Conservation (phyloP, 129 eudicot species). For the Sambucus nigra region DNA sequence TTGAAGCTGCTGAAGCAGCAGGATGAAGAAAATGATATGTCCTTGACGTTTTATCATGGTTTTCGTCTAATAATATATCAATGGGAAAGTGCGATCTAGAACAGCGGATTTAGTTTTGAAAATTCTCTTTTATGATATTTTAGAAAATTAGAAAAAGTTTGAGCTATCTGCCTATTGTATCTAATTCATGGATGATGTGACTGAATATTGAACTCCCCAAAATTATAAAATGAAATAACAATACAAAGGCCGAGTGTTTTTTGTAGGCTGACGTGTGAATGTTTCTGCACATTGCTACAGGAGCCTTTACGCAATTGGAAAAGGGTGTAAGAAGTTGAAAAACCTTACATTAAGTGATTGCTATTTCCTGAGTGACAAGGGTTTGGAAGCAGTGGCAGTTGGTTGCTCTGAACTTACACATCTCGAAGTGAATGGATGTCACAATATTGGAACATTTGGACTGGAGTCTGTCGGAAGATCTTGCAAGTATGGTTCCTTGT, state of each 20-base stretch:
- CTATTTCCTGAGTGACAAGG: constrained; percentile 67
- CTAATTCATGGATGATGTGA: background rate
- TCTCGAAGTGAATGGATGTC: constrained; percentile 97
- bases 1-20: too few relatives aligned
- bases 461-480: constrained; percentile 71
- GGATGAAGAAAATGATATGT: too few relatives aligned
- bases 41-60: too few relatives aligned
- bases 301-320: constrained; percentile 83
- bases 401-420: constrained; percentile 91
- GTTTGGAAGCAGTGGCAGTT: constrained; percentile 77
- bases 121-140: too few relatives aligned
- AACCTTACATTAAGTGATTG: constrained; percentile 79
- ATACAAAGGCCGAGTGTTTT: background rate
- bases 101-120: too few relatives aligned
- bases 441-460: constrained; percentile 77
- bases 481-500: constrained; percentile 47
- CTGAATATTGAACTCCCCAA: background rate
- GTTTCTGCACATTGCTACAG: constrained; percentile 25
- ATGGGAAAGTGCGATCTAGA: too few relatives aligned
- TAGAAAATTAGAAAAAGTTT: too few relatives aligned
- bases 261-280: constrained; percentile 7
- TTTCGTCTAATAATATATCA: too few relatives aligned
- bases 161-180: background rate
- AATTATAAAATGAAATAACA: too few relatives aligned
- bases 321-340: constrained; percentile 75